A percentile compares a stretch with the other conserved stretches of the same genome.
phyloP scores from a whole-genome alignment of 208 protist genomes.

The Novymonas esmeraldas region DNA sequence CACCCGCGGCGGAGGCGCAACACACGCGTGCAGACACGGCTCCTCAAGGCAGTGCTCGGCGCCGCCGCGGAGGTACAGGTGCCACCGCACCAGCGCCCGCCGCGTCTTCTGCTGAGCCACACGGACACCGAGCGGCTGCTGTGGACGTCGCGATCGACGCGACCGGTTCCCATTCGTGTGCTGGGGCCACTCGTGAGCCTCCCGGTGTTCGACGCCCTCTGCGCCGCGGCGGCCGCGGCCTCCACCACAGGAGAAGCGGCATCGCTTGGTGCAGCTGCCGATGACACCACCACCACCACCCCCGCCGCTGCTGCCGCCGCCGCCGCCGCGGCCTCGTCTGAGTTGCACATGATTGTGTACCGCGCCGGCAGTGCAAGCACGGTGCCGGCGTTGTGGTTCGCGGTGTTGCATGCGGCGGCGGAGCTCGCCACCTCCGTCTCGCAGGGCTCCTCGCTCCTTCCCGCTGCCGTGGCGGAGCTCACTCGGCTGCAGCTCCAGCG shows the following conservation, averaged over 20 bases:
- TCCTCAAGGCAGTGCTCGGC: neutral
- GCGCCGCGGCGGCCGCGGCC: no score
- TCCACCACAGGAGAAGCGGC: no score
- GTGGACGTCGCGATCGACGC: constrained; percentile 23
- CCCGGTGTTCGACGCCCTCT: constrained; percentile 6
- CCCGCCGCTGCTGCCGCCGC: constrained; percentile 1
- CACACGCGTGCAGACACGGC: no score
- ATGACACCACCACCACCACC: no score
- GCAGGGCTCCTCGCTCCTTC: constrained; percentile 12
- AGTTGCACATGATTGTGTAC: constrained; percentile 33
- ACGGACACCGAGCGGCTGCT: constrained; percentile 24
- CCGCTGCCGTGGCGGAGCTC: constrained; percentile 15
- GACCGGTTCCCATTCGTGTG: constrained; percentile 17
- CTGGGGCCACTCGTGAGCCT: constrained; percentile 17
- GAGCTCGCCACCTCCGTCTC: constrained; percentile 15
- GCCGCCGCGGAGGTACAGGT: neutral
- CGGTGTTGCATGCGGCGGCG: constrained; percentile 25
- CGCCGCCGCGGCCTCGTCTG: neutral
- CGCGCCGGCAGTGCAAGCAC: constrained; percentile 19
- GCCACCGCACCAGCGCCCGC: neutral
- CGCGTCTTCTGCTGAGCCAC: constrained; percentile 22
- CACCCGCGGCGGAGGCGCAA: no score
- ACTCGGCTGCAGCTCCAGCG: neutral
- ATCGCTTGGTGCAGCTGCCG: no score
- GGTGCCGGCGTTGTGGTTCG: constrained; percentile 19